These are phyloP conservation scores for Lasiodiplodia sp. DNA, from an alignment of 2,329 filamentous ascomycete genomes.

Conservation along the genomic window DNA sequence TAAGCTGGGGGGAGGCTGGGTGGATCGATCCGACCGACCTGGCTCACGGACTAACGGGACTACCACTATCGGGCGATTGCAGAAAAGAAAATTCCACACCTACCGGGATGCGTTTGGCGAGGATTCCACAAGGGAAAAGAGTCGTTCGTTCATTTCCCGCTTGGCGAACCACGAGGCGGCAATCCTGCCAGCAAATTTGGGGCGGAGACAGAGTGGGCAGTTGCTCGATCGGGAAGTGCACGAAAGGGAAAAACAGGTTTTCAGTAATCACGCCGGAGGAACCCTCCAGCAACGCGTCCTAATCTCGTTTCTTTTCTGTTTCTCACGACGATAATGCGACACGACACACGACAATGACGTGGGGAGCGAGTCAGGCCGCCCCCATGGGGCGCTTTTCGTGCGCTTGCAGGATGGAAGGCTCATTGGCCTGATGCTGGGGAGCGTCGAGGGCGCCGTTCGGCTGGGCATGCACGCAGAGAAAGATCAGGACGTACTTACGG, in stretches of 20 bases:
- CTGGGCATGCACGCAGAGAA: conserved; percentile 38
- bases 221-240: conserved; percentile 22
- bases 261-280: neutral
- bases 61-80: neutral
- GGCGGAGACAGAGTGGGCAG: conserved; percentile 5
- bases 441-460: conserved; percentile 42
- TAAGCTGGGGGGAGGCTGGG: neutral
- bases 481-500: conserved; percentile 34
- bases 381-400: conserved; percentile 7
- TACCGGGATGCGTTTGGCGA: neutral
- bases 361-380: conserved; percentile 15
- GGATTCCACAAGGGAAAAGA: neutral
- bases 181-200: conserved; percentile 12
- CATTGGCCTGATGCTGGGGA: conserved; percentile 36
- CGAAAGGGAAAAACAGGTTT: conserved; percentile 17
- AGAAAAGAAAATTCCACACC: neutral
- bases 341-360: conserved; percentile 3
- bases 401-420: neutral
- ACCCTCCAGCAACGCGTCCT: neutral
- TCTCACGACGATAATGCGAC: conserved; percentile 14
- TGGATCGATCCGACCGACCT: neutral
- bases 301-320: conserved; percentile 9
- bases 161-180: neutral
- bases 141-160: conserved; percentile 2
- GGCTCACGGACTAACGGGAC: neutral